Evolutionary conservation across 352 stramenopile genomes (phyloP), one percentile per base, ranked within the genome.

Genomic region (Lagenidium sp.): DNA sequence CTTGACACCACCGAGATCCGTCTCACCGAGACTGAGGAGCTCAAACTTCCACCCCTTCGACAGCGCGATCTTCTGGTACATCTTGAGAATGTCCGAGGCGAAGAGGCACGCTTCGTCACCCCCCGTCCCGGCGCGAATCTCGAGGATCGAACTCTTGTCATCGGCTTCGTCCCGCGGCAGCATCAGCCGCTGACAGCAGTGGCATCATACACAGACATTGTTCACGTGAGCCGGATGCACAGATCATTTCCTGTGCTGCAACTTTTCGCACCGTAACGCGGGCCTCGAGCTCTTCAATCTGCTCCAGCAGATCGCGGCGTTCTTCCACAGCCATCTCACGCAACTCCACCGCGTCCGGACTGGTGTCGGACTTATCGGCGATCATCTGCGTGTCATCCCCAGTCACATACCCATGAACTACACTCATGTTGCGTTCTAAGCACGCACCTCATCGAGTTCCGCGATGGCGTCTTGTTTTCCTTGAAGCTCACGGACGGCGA

Each of bases 91-190:
- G 39, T 97, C 90, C 35, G 73, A 78, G 20, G 94, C 95, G 66
- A 98, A 99, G 18, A 99, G 81, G 55, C 82, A 96, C 6, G 95
- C 95, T 55, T 99, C 96, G 22, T 95, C 94, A 19, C 96, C 96
- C 36, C 96, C 96, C 6, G 95, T 98, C 36, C 95, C 95, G 4
- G 89, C 83, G 7, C 88, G 83, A 32, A 99, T 97, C 66, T 99
- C 95, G 4, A 99, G 46, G 67, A 99, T 98, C 31, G 95, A 95
- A 57, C 97, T 98, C 49, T 95, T 88, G 35, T 97, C 82, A 57
- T 99, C 96, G 49, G 95, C 69, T 41, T 73, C 60, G 57, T 95
- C 82, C 4, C 73, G 70, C 19, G 79, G 79, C 29, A 91, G 63
- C 76, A 91, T 88, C 16, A 88, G 52, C 2, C 75, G 64, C 68